Evolutionary conservation across 192 early-diverging fungal species (phyloP), one percentile per base, ranked within the genome.

Genomic region (Coemansia sp.): DNA sequence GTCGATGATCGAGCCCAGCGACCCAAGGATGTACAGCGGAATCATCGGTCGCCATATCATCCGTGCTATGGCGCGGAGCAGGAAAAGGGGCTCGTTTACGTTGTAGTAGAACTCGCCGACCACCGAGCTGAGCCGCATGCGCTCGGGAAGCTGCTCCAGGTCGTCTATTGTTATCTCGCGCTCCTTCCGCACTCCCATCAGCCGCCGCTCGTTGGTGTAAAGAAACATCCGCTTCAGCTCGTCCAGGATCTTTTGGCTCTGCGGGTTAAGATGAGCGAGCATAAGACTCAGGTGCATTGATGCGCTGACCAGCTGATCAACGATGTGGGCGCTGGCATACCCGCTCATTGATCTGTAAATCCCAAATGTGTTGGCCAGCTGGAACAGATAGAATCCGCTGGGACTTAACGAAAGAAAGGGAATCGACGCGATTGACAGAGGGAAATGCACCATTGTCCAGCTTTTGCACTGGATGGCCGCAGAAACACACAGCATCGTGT

Each of bases 21-120:
- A 62, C 4, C 61, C 51, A 8, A 67, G n/a, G 7, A 72, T 51
- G n/a, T 63, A 71, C 12, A 80, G 38, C 1, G 78, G 78, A 8
- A 80, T 51, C 58, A 75, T 38, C n/a, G 78, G 78, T 13, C 78
- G 65, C 78, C 78, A 81, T 0, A 69, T 51, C 73, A 81, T 75
- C 5, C 78, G 72, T 4, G 60, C 9, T 22, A 81, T 66, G 17
- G 73, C 78, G 11, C 73, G 73, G 16, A 81, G 63, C 45, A 81
- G 22, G 48, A 81, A 81, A 46, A 81, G 43, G 5, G 69, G 54
- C 66, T 81, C 73, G 5, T 69, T 38, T 16, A 58, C 40, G 32
- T 81, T 58, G 55, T 75, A 81, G n/a, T 50, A 49, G 60, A 81
- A 72, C 42, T 81, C 73, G 54, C 54, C 44, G 11, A 68, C 42